phyloP scores from a whole-genome alignment of 2,329 filamentous ascomycete species.

The Sarocladiaceae sp. region DNA sequence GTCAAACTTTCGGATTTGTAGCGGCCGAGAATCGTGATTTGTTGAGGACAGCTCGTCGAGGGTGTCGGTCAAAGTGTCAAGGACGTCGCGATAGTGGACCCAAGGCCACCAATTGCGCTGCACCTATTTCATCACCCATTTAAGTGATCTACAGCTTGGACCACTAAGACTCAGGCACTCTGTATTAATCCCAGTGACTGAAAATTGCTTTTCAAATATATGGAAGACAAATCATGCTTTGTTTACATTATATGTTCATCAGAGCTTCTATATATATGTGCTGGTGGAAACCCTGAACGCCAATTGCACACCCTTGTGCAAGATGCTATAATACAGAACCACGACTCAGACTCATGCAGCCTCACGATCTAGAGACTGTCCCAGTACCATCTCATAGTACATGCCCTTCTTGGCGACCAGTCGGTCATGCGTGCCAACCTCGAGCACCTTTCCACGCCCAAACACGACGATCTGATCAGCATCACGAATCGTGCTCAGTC shows the following conservation, averaged over 20 bases:
- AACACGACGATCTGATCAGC: constrained; percentile 63
- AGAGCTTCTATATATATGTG: too few species aligned
- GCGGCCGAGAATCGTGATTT: not conserved
- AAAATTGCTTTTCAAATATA: too few species aligned
- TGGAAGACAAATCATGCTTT: too few species aligned
- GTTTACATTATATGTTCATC: too few species aligned
- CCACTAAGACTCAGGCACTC: too few species aligned
- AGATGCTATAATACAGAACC: too few species aligned
- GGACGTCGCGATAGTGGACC: not conserved
- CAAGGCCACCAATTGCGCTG: not conserved
- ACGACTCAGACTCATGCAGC: too few species aligned
- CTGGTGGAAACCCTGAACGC: not conserved
- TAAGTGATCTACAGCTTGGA: too few species aligned
- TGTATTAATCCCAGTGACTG: too few species aligned
- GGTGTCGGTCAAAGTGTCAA: not conserved
- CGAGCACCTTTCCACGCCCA: constrained; percentile 38
- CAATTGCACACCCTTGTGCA: too few species aligned
- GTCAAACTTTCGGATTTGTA: not conserved
- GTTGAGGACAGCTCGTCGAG: not conserved
- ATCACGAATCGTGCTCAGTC: constrained; percentile 50
- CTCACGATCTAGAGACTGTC: constrained; percentile 35
- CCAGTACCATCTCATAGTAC: constrained; percentile 51
- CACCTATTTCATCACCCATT: not conserved
- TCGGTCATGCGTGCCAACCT: constrained; percentile 52
- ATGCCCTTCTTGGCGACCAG: constrained; percentile 38